phyloP scores from a whole-genome alignment of 2,329 filamentous ascomycete species.

The Myrmaecium sp. region DNA sequence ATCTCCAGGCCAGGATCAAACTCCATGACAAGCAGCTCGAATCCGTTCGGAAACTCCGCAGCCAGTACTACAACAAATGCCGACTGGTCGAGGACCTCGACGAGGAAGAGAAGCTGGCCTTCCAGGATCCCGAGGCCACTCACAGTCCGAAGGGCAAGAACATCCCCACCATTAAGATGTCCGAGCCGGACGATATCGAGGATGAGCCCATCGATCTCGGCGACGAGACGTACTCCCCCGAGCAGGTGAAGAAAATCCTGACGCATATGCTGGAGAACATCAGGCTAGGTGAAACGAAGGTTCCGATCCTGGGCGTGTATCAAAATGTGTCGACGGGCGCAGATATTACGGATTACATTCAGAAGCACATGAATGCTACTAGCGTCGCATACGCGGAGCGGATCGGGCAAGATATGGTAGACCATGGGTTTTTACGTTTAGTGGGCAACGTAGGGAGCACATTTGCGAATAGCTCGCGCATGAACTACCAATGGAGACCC shows the following conservation, averaged over 20 bases:
- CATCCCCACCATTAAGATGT: conserved; percentile 79
- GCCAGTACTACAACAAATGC: conserved; percentile 98
- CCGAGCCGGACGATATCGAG: conserved; percentile 45
- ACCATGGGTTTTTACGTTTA: conserved; percentile 70
- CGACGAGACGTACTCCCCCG: conserved; percentile 67
- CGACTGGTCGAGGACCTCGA: conserved; percentile 89
- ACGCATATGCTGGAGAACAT: conserved; percentile 74
- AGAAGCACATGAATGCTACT: conserved; percentile 67
- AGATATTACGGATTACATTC: conserved; percentile 91
- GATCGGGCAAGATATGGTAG: conserved; percentile 84
- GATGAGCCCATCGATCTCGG: conserved; percentile 84
- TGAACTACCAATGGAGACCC: conserved; percentile 94
- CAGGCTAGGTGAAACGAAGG: conserved; percentile 78
- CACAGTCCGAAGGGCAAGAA: conserved; percentile 36
- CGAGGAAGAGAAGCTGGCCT: conserved; percentile 96
- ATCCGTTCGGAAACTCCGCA: conserved; percentile 77
- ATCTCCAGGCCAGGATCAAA: conserved; percentile 80
- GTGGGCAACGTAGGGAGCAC: conserved; percentile 89
- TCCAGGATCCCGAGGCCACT: conserved; percentile 55
- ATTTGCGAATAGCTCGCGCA: conserved; percentile 92
- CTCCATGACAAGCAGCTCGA: conserved; percentile 86
- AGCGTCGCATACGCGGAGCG: conserved; percentile 83
- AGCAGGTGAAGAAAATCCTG: conserved; percentile 83
- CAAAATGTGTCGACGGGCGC: conserved; percentile 80
- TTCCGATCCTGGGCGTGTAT: conserved; percentile 88